Evolutionary conservation across 768 basidiomycete species (phyloP), one percentile per base, ranked within the genome.

Genomic region (Boletus sp.): DNA sequence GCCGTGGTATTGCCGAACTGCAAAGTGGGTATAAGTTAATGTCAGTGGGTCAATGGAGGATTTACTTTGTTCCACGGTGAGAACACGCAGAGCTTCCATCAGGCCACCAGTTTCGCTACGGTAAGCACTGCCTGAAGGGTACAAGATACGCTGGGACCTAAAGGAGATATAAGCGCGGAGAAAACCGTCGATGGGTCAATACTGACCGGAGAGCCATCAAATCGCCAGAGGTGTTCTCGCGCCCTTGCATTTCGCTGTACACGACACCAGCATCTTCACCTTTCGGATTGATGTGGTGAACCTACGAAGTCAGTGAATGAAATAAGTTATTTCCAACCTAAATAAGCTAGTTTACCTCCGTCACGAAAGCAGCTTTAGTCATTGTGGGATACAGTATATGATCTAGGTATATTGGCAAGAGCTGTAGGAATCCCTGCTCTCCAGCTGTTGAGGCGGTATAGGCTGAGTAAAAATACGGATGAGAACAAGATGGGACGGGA

Each of bases 401-500:
- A 72, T 99, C 97, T 30, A 98, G 77, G 64, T 93, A 99, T 63
- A 98, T 87, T 18, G 91, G 90, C 29, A 93, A 77, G 8, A 92
- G 76, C 64, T 93, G 90, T 33, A 94, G 77, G 60, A 92, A 91
- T 7, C 97, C 97, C 66, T 96, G 90, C 57, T 89, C 86, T 59
- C 97, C 97, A 12, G 97, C 97, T 9, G 96, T 98, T 4, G 90
- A 89, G 54, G 96, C 88, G 10, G 97, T 98, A 71, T 98, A 99
- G 9, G 92, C 92, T 72, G 28, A 4, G 5, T 28, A 37, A 32
- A 47, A 50, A 33, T 20, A 37, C 17, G 48, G 5, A 47, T 54
- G 32, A 60, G 35, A 15, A 33, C 28, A 51, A 14, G 32, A 24
- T n/a, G 35, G 3, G 40, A 32, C 12, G 4, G 7, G 15, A n/a